Conservation (phyloP, 2,329 filamentous ascomycete species). For the Aspergillus ibericus region DNA sequence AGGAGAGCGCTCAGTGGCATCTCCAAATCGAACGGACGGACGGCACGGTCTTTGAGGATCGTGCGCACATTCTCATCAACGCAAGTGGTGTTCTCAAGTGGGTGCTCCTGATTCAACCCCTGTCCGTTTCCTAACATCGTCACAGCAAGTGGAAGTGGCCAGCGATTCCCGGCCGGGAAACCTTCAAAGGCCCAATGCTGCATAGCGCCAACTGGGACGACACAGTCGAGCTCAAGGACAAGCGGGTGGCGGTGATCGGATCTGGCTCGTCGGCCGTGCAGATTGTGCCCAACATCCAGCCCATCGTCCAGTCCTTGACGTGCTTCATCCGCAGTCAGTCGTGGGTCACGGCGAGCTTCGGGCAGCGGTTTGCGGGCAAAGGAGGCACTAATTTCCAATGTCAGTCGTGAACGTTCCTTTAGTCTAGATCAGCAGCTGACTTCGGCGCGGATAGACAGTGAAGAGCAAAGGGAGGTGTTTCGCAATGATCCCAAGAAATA, state of each 20-base stretch:
- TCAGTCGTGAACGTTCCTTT: constrained; percentile 11
- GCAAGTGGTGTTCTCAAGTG: constrained; percentile 40
- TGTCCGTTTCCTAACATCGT: not conserved
- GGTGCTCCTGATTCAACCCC: too few species aligned
- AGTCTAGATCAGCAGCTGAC: too few species aligned
- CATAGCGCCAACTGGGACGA: constrained; percentile 38
- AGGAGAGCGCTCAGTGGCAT: constrained; percentile 13
- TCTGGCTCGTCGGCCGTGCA: constrained; percentile 41
- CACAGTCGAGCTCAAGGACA: constrained; percentile 31
- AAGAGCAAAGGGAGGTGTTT: constrained; percentile 18
- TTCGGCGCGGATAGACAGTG: too few species aligned
- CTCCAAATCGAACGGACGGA: not conserved
- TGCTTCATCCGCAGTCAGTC: constrained; percentile 12
- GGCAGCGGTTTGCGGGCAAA: constrained; percentile 19
- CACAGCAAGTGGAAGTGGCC: constrained; percentile 33
- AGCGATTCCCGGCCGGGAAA: constrained; percentile 45
- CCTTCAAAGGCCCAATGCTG: constrained; percentile 46
- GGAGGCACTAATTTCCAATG: constrained; percentile 25
- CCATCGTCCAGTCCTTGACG: constrained; percentile 26
- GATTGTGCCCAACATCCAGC: constrained; percentile 29
- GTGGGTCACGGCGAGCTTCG: constrained; percentile 19
- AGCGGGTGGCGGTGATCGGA: constrained; percentile 36
- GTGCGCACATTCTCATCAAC: constrained; percentile 35
- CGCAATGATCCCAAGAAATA: constrained; percentile 19
- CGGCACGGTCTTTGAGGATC: constrained; percentile 26